Conservation (phyloP, 495 filamentous ascomycete genomes). For the Lasiosphaeria miniovina region DNA sequence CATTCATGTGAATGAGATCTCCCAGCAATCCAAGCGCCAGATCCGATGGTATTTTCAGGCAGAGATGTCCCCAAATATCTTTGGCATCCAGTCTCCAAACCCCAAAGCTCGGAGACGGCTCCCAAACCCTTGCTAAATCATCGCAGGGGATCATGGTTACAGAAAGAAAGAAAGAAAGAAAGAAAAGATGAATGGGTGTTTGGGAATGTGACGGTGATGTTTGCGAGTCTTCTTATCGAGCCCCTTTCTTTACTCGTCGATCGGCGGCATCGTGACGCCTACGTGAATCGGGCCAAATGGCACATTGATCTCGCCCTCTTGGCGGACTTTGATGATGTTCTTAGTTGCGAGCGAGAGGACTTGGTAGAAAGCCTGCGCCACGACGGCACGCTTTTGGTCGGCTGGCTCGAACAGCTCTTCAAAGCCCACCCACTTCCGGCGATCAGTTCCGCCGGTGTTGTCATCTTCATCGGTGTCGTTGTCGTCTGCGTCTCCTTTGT, state of each 20-base stretch:
- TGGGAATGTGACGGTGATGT: too few species aligned
- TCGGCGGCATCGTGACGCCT: conserved; percentile 21
- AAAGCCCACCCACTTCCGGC: conserved; percentile 50
- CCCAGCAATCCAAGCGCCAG: too few species aligned
- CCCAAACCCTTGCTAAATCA: too few species aligned
- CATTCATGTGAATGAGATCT: too few species aligned
- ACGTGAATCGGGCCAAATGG: conserved; percentile 42
- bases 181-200: too few species aligned
- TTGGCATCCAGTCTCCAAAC: too few species aligned
- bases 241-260: neutral
- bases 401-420: conserved; percentile 53
- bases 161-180: too few species aligned
- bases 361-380: conserved; percentile 72
- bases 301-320: conserved; percentile 36
- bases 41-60: too few species aligned
- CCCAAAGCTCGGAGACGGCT: too few species aligned
- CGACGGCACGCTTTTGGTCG: conserved; percentile 55
- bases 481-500: conserved; percentile 38
- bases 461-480: conserved; percentile 34
- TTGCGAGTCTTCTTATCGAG: neutral
- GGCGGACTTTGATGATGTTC: conserved; percentile 53
- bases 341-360: conserved; percentile 67
- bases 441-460: conserved; percentile 36
- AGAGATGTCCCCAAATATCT: too few species aligned
- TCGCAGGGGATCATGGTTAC: too few species aligned